Evolutionary conservation across 805 yeast species (phyloP), one percentile per base, ranked within the genome.

Genomic region (Ogataea pini): DNA sequence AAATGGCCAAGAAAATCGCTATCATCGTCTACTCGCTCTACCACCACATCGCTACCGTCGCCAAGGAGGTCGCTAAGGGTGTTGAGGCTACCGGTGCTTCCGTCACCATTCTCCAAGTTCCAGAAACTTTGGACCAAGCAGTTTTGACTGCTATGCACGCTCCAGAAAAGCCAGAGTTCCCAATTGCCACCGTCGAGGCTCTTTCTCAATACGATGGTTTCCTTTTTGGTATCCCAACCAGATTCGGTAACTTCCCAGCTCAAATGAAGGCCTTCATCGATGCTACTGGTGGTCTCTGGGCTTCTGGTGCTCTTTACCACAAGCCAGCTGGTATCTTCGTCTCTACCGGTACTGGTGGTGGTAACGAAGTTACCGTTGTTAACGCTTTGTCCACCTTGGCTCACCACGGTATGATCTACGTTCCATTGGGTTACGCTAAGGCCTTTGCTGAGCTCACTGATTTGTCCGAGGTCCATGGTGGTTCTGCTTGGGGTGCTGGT

Each of bases 401-500:
- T 40, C 96, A 88, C 70, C 95, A 88, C 64, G 96, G 96, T 64
- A 76, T 88, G 73, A 73, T 84, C 59, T 88, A 67, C 67, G 82
- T 89, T 49, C 96, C 96, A 56, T 77, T 88, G 59, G 96, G 96
- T 64, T 79, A 79, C 72, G 81, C 77, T 46, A 68, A 75, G 39
- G 77, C 74, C 41, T 80, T 82, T 64, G 76, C 78, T 47, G 77
- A 78, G 52, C 68, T 83, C 60, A 63, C 77, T 44, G 76, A 77
- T 68, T 63, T 85, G 50, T 76, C 73, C 28, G 91, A 85, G 72
- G 75, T 79, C 49, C 92, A 85, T 65, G 96, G 95, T 62, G 86
- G 87, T 59, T 81, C 92, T 47, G 79, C 96, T 42, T 89, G 89
- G 86, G 95, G 95, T 70, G 89, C 96, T 39, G 95, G 94, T 63